Percentiles rank a stretch among this genome's conserved stretches.
phyloP scores from a whole-genome alignment of 192 early-diverging fungal genomes.

The Jimgerdemannia lactiflua region DNA sequence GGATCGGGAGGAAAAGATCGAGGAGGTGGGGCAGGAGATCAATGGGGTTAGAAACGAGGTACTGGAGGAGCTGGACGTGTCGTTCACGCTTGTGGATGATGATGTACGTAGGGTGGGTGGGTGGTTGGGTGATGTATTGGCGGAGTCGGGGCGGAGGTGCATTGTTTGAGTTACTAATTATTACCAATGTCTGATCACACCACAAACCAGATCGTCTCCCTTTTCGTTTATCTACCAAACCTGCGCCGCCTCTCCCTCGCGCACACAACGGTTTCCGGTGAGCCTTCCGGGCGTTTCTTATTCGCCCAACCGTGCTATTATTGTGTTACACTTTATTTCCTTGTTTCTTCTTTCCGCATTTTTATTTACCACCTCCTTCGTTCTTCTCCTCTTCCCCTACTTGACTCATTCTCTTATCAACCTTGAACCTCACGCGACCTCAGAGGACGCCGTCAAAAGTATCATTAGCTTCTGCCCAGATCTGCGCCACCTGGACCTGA shows the following conservation, averaged over 20 bases:
- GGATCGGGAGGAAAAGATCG: not conserved
- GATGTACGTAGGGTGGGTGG: constrained; percentile 3
- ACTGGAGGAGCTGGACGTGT: constrained; percentile 3
- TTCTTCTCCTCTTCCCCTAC: not conserved
- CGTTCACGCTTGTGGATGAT: not conserved
- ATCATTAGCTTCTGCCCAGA: not conserved
- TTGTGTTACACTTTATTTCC: too few species aligned
- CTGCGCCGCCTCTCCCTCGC: not conserved
- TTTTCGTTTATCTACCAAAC: not conserved
- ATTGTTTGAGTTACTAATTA: too few species aligned
- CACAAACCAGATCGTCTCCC: not conserved
- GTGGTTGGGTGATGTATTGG: too few species aligned
- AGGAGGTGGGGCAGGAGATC: not conserved
- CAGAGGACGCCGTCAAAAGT: not conserved
- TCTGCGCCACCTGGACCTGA: not conserved
- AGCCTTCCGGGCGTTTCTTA: not conserved
- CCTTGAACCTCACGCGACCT: not conserved
- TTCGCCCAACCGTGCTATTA: too few species aligned
- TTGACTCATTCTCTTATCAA: not conserved
- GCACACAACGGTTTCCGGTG: constrained; percentile 5
- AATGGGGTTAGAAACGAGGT: not conserved
- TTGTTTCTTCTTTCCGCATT: too few species aligned
- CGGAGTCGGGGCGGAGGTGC: too few species aligned
- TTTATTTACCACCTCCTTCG: too few species aligned
- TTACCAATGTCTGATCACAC: not conserved